Percentiles rank a stretch among this genome's conserved stretches.
Evolutionary conservation across 164 flowering plant species (phyloP).

Genomic region (Houttuynia cordata): DNA sequence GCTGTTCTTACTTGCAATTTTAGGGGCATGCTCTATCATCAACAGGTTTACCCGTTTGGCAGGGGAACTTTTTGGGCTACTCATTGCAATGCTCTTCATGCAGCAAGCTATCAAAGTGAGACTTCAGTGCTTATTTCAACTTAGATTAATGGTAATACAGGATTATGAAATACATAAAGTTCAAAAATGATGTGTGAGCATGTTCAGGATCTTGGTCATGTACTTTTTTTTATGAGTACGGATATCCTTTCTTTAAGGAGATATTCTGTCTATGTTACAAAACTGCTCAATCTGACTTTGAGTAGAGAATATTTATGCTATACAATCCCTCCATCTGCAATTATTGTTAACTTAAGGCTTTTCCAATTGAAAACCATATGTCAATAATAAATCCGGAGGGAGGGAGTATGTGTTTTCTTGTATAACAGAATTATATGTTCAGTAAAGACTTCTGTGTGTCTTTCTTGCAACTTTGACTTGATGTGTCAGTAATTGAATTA

Average conservation of each 20-base stretch:
- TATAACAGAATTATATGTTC: neutral
- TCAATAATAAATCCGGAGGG: no score
- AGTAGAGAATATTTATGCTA: no score
- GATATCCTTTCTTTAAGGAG: no score
- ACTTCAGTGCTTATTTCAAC: constrained; percentile 1
- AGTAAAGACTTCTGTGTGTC: neutral
- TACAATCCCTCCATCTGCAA: no score
- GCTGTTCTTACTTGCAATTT: constrained; percentile 56
- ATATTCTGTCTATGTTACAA: no score
- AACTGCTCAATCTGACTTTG: no score
- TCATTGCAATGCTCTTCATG: constrained; percentile 91
- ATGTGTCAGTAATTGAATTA: neutral
- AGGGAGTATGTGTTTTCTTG: no score
- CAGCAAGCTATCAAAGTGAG: constrained; percentile 85
- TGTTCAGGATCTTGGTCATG: neutral
- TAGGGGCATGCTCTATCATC: constrained; percentile 87
- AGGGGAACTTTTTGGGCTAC: constrained; percentile 82
- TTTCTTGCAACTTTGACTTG: neutral
- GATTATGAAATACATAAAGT: no score
- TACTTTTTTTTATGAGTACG: no score
- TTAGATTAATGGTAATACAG: neutral
- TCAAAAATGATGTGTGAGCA: no score
- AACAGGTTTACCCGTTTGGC: constrained; percentile 87
- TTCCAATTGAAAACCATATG: no score
- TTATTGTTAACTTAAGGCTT: no score